These are phyloP conservation scores for Lentithecium fluviatile DNA, from an alignment of 495 filamentous ascomycete species.

Conservation along the genomic window DNA sequence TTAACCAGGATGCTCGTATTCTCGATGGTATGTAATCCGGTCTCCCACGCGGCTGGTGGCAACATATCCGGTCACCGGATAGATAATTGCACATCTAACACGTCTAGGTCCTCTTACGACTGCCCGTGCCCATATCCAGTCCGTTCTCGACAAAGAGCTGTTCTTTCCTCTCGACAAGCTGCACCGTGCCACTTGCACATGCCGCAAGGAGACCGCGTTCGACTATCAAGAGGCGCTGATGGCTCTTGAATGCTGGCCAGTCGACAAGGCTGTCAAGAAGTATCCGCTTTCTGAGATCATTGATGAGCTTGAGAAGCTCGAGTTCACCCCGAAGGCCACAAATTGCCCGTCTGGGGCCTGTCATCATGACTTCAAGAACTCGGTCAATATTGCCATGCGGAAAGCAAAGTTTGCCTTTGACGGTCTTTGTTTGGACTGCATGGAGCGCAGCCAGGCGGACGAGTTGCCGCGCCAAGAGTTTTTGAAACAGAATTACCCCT, in stretches of 20 bases:
- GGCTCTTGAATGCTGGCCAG: conserved; percentile 2
- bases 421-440: background rate
- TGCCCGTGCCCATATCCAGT: conserved; percentile 2
- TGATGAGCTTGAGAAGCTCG: background rate
- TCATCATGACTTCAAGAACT: conserved; percentile 6
- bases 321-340: conserved; percentile 1
- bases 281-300: conserved; percentile 1
- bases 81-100: too few species aligned
- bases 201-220: conserved; percentile 11
- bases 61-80: too few species aligned
- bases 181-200: conserved; percentile 1
- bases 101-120: background rate
- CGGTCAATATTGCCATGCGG: background rate
- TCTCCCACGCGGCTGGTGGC: background rate
- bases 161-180: conserved; percentile 10
- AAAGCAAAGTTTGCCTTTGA: background rate
- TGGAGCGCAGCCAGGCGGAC: background rate
- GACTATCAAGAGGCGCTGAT: conserved; percentile 14
- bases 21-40: conserved; percentile 6
- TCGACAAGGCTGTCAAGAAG: conserved; percentile 1
- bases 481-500: background rate
- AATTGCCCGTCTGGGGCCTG: background rate
- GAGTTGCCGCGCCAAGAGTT: background rate
- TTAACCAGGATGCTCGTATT: conserved; percentile 2
- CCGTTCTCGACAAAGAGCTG: conserved; percentile 6